These are phyloP conservation scores for Coemansia erecta DNA, from an alignment of 192 early-diverging fungal genomes.

Conservation along the genomic window DNA sequence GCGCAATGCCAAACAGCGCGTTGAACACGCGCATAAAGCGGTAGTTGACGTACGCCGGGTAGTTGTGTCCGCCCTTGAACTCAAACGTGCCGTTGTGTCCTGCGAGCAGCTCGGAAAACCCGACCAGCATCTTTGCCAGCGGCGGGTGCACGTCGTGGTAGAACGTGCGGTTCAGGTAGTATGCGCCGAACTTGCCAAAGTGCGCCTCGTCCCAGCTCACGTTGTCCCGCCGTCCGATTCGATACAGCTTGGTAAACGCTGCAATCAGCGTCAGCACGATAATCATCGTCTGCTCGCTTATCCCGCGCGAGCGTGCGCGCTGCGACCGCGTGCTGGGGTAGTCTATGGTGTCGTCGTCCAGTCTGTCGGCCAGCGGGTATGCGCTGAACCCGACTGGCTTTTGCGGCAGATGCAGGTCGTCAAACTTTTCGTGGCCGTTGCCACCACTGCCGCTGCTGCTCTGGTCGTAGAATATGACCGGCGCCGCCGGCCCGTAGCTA, in stretches of 20 bases:
- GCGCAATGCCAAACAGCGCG: conserved; percentile 84
- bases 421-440: conserved; percentile 14
- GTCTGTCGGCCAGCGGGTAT: conserved; percentile 20
- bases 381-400: conserved; percentile 34
- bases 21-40: conserved; percentile 86
- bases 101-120: conserved; percentile 74
- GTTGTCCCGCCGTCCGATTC: conserved; percentile 37
- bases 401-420: conserved; percentile 31
- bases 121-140: conserved; percentile 94
- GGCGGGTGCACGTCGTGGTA: conserved; percentile 99
- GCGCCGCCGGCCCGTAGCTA: conserved; percentile 2
- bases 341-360: conserved; percentile 11
- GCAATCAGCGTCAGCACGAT: conserved; percentile 39
- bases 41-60: conserved; percentile 83
- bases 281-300: conserved; percentile 35
- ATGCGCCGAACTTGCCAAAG: conserved; percentile 78
- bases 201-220: conserved; percentile 80
- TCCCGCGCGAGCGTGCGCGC: conserved; percentile 8
- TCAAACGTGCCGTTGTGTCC: conserved; percentile 84
- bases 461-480: conserved; percentile 43
- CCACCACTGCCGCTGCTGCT: conserved; percentile 1
- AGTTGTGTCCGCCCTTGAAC: conserved; percentile 76
- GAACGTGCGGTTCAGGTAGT: conserved; percentile 90
- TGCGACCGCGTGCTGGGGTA: conserved; percentile 3
- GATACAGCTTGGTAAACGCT: conserved; percentile 33